These are phyloP conservation scores for Apiospora malaysiana DNA, from an alignment of 2,329 filamentous ascomycete species.

Conservation along the genomic window DNA sequence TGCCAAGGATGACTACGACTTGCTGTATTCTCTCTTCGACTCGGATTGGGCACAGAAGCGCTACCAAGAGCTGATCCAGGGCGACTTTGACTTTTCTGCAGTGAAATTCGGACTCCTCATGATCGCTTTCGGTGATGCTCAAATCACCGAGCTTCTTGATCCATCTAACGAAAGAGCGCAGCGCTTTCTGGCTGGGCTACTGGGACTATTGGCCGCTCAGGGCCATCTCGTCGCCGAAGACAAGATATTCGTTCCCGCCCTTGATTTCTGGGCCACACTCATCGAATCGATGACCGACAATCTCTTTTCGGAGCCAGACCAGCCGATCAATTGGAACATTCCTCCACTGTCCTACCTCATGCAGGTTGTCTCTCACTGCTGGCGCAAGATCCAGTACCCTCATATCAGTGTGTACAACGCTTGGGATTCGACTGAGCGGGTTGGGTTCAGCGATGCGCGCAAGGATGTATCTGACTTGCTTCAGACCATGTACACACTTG, in stretches of 20 bases:
- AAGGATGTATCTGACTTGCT: constrained; percentile 82
- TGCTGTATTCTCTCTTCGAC: constrained; percentile 64
- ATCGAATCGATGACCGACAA: constrained; percentile 71
- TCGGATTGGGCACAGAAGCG: constrained; percentile 63
- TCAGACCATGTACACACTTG: constrained; percentile 70
- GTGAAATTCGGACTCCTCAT: constrained; percentile 71
- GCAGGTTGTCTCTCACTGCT: constrained; percentile 69
- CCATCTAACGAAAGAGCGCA: constrained; percentile 55
- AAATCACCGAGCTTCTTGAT: constrained; percentile 64
- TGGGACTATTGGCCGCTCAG: constrained; percentile 67
- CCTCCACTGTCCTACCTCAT: constrained; percentile 65
- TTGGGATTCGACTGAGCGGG: constrained; percentile 74
- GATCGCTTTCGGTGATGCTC: constrained; percentile 72
- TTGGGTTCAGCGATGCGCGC: constrained; percentile 73
- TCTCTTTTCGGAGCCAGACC: constrained; percentile 56
- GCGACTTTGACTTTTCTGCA: constrained; percentile 68
- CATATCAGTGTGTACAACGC: constrained; percentile 58
- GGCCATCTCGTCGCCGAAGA: constrained; percentile 76
- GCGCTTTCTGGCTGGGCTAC: constrained; percentile 63
- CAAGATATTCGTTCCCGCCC: constrained; percentile 72
- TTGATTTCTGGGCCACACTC: constrained; percentile 84
- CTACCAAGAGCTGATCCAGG: constrained; percentile 60
- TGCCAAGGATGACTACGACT: constrained; percentile 60
- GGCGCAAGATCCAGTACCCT: constrained; percentile 74
- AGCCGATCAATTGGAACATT: constrained; percentile 60